These are phyloP conservation scores for Przewalskia tangutica DNA, from an alignment of 257 asterid species.

Conservation along the genomic window DNA sequence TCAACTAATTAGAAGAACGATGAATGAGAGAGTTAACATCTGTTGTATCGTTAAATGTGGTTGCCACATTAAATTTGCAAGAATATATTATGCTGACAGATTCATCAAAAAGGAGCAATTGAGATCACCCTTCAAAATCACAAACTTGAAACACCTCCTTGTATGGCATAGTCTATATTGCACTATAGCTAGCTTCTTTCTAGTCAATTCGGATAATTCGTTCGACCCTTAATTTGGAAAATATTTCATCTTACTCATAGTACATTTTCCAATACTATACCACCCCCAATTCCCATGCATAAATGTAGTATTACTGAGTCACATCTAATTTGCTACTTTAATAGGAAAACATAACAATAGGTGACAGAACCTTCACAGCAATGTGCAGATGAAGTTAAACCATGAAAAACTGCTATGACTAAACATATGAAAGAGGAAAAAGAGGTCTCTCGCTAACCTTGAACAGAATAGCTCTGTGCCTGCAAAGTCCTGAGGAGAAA, in stretches of 20 bases:
- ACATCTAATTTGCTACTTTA: too few species aligned
- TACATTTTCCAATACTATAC: neutral
- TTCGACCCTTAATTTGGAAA: neutral
- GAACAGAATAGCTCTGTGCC: slow-evolving; percentile 92
- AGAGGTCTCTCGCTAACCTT: slow-evolving; percentile 41
- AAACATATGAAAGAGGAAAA: neutral
- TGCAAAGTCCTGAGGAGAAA: slow-evolving; percentile 82
- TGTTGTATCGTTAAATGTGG: neutral
- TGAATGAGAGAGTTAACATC: neutral
- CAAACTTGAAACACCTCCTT: neutral
- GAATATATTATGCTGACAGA: neutral
- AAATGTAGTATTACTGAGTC: too few species aligned
- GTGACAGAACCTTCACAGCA: too few species aligned
- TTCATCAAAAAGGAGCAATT: neutral
- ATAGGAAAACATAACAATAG: too few species aligned
- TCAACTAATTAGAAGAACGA: neutral
- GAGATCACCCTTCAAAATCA: neutral
- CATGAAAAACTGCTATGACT: neutral
- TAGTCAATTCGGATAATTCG: neutral
- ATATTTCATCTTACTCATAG: neutral
- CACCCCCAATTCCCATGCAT: neutral
- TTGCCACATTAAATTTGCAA: neutral
- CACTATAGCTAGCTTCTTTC: neutral
- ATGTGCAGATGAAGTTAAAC: neutral
- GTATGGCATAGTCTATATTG: neutral